phyloP scores from a whole-genome alignment of 2,329 filamentous ascomycete species.

The Fusarium bactridioides region DNA sequence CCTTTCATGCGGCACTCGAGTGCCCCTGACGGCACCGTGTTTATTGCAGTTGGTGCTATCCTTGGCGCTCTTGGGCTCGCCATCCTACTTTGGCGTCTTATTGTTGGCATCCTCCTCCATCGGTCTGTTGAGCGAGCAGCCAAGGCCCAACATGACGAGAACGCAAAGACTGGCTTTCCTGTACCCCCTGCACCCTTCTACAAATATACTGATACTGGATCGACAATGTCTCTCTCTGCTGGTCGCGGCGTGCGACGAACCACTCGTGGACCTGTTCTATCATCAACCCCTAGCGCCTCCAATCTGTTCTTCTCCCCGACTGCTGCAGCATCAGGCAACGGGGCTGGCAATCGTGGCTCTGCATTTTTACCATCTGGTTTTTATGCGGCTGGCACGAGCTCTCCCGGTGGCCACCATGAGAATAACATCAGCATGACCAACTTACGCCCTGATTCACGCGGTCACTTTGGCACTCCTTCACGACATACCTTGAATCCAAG shows the following conservation, averaged over 20 bases:
- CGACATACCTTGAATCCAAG: slow-evolving; percentile 58
- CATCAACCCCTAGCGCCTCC: slow-evolving; percentile 67
- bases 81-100: slow-evolving; percentile 86
- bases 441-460: slow-evolving; percentile 65
- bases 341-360: slow-evolving; percentile 72
- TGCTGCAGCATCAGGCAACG: slow-evolving; percentile 72
- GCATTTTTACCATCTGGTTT: slow-evolving; percentile 90
- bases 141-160: slow-evolving; percentile 73
- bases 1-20: slow-evolving; percentile 91
- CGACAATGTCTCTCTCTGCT: slow-evolving; percentile 59
- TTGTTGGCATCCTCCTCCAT: slow-evolving; percentile 91
- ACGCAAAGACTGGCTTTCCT: slow-evolving; percentile 73
- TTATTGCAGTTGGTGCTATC: slow-evolving; percentile 91
- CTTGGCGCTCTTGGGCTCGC: slow-evolving; percentile 82
- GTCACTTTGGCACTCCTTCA: slow-evolving; percentile 52
- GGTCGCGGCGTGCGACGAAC: slow-evolving; percentile 62
- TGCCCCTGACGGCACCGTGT: slow-evolving; percentile 91
- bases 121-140: slow-evolving; percentile 88
- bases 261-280: slow-evolving; percentile 60
- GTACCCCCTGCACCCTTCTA: slow-evolving; percentile 67
- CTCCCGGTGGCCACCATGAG: slow-evolving; percentile 55
- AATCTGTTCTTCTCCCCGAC: slow-evolving; percentile 97
- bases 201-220: slow-evolving; percentile 68
- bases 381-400: slow-evolving; percentile 75
- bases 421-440: slow-evolving; percentile 69